Conservation (phyloP, 352 stramenopile genomes). For the Pythium apleroticum region DNA sequence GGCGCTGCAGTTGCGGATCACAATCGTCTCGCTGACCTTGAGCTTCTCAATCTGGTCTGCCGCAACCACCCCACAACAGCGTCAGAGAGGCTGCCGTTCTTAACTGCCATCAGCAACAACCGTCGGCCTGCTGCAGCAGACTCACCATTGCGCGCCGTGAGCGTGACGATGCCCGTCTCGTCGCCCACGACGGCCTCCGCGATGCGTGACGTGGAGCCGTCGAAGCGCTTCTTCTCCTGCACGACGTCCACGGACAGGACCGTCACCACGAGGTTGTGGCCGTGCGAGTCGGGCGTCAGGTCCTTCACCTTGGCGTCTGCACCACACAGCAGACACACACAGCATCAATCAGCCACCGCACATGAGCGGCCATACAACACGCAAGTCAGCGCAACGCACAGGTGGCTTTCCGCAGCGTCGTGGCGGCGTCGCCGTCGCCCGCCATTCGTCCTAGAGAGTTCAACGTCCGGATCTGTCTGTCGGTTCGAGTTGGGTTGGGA, state of each 20-base stretch:
- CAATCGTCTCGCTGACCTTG: slow-evolving; percentile 50
- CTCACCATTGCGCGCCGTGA: slow-evolving; percentile 78
- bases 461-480: slow-evolving; percentile 13
- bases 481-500: not conserved
- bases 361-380: not conserved
- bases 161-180: slow-evolving; percentile 80
- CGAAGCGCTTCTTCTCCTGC: slow-evolving; percentile 72
- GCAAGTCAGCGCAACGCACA: slow-evolving; percentile 12
- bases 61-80: not conserved
- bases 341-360: slow-evolving; percentile 5
- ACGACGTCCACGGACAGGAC: slow-evolving; percentile 59
- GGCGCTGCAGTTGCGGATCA: slow-evolving; percentile 81
- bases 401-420: slow-evolving; percentile 25
- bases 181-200: slow-evolving; percentile 77
- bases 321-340: not conserved
- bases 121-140: too few species aligned
- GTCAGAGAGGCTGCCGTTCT: too few species aligned
- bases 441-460: not conserved
- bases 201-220: slow-evolving; percentile 65
- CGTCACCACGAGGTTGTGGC: slow-evolving; percentile 78
- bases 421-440: not conserved
- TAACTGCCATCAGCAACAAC: too few species aligned
- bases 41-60: slow-evolving; percentile 80
- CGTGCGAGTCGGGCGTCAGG: slow-evolving; percentile 66
- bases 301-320: slow-evolving; percentile 81